Evolutionary conservation across 1,284 basidiomycete genomes (phyloP).

Genomic region (Fomitopsis palustris): DNA sequence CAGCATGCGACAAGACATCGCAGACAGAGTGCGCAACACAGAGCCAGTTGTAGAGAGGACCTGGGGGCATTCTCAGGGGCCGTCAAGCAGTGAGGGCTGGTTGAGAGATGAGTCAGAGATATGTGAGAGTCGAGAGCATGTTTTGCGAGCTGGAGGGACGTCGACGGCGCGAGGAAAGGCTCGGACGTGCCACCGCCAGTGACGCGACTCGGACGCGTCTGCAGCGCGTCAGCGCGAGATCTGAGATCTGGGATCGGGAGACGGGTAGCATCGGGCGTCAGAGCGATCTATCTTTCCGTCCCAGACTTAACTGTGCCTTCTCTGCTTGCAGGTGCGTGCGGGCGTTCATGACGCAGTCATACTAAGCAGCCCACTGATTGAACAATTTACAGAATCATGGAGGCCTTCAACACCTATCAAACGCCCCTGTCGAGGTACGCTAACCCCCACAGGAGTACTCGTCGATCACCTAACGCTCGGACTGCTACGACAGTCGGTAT

Average conservation of each 20-base stretch:
- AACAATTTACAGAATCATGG: slow-evolving; percentile 40
- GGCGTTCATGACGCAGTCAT: slow-evolving; percentile 33
- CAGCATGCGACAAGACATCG: slow-evolving; percentile 60
- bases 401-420: slow-evolving; percentile 66
- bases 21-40: slow-evolving; percentile 57
- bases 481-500: slow-evolving; percentile 72
- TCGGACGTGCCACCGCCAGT: neutral
- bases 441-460: neutral
- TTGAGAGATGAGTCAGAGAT: neutral
- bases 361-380: neutral
- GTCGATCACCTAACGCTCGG: slow-evolving; percentile 2
- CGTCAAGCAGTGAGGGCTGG: neutral
- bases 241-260: neutral
- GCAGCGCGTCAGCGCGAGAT: neutral
- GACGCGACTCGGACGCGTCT: neutral
- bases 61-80: slow-evolving; percentile 51
- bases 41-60: slow-evolving; percentile 66
- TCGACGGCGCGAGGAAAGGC: neutral
- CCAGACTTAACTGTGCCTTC: neutral
- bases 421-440: slow-evolving; percentile 70
- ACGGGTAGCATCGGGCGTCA: neutral
- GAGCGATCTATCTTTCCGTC: neutral
- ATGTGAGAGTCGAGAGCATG: neutral
- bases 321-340: slow-evolving; percentile 62
- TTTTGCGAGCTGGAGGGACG: neutral